Evolutionary conservation across 2,329 filamentous ascomycete genomes (phyloP).

Genomic region (Penicillium aurantiogriseum): DNA sequence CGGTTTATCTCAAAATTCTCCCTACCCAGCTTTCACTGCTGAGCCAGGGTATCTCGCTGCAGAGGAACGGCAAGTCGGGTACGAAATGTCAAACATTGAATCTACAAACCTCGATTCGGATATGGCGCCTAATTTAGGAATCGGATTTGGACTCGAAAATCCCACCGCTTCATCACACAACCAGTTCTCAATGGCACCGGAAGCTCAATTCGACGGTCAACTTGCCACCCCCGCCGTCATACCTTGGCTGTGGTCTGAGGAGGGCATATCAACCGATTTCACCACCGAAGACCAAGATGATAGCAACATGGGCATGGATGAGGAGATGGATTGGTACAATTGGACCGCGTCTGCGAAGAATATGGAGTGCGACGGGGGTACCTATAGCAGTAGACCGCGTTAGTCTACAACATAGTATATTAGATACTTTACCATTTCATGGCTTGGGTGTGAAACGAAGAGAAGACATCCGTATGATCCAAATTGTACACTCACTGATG

Average conservation of each 20-base stretch:
- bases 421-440: not conserved
- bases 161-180: not conserved
- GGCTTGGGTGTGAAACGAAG: too few species aligned
- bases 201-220: not conserved
- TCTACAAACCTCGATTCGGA: not conserved
- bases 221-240: not conserved
- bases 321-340: slow-evolving; percentile 40
- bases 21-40: not conserved
- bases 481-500: too few species aligned
- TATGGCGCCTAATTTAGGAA: not conserved
- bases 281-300: not conserved
- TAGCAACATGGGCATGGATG: slow-evolving; percentile 30
- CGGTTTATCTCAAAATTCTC: not conserved
- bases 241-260: slow-evolving; percentile 20
- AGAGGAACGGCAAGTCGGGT: not conserved
- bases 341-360: slow-evolving; percentile 40
- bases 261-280: slow-evolving; percentile 9
- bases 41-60: not conserved
- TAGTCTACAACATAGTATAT: not conserved
- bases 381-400: not conserved
- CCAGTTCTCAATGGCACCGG: not conserved
- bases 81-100: not conserved
- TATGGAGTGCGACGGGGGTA: slow-evolving; percentile 15
- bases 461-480: too few species aligned
- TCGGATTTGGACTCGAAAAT: not conserved